Percentiles rank a stretch among this genome's conserved stretches.
Evolutionary conservation across 768 basidiomycete genomes (phyloP).

Genomic region (Hysterangium stoloniferum): DNA sequence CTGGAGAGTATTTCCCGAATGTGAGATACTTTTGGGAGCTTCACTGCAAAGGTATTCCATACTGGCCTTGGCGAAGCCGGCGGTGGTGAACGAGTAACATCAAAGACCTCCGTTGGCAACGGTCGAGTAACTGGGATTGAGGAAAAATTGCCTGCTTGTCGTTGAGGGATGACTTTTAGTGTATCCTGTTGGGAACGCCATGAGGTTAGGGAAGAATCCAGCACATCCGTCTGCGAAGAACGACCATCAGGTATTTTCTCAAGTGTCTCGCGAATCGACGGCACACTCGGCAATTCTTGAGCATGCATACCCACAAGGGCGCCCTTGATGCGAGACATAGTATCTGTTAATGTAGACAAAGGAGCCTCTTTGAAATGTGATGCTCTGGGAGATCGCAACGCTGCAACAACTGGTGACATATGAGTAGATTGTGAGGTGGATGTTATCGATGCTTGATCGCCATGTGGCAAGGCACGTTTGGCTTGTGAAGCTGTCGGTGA

Average conservation of each 20-base stretch:
- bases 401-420: constrained; percentile 2
- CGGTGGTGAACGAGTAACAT: constrained; percentile 40
- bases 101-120: constrained; percentile 36
- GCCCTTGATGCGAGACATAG: constrained; percentile 81
- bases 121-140: constrained; percentile 28
- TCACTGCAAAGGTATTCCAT: constrained; percentile 33
- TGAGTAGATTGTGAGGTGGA: constrained; percentile 4
- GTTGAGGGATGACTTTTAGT: background rate
- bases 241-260: background rate
- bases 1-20: constrained; percentile 38
- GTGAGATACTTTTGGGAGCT: constrained; percentile 39
- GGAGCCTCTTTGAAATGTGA: constrained; percentile 29
- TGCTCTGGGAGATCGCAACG: constrained; percentile 6
- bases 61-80: constrained; percentile 39
- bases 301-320: constrained; percentile 34
- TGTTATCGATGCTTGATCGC: constrained; percentile 1
- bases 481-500: background rate
- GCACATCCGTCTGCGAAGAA: background rate
- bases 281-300: background rate
- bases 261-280: background rate
- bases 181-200: background rate
- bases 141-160: constrained; percentile 16
- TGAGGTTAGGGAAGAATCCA: background rate
- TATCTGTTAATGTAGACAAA: constrained; percentile 74
- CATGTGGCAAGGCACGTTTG: background rate